Conservation (phyloP, 495 filamentous ascomycete species). For the Bryoglossum gracile region DNA sequence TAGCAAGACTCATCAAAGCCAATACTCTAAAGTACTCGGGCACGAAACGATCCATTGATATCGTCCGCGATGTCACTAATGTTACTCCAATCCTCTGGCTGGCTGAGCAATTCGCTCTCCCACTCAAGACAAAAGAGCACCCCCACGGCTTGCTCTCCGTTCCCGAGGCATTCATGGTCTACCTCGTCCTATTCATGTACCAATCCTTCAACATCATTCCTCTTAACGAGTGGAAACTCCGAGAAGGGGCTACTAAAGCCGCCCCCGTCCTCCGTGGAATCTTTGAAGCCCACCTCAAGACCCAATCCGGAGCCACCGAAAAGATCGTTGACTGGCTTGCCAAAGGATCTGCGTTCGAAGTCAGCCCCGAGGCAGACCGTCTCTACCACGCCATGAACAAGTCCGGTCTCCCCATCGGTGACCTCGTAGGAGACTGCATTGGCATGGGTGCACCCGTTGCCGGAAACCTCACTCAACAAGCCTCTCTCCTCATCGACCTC, state of each 20-base stretch:
- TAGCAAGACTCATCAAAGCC: conserved; percentile 29
- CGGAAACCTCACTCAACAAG: conserved; percentile 65
- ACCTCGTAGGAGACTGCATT: conserved; percentile 41
- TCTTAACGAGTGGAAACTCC: conserved; percentile 47
- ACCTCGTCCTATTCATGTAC: conserved; percentile 58
- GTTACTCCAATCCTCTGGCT: conserved; percentile 67
- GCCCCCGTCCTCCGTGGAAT: conserved; percentile 45
- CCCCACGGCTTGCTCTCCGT: conserved; percentile 64
- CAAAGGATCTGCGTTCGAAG: conserved; percentile 32
- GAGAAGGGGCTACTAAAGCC: conserved; percentile 54
- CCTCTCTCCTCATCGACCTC: conserved; percentile 75
- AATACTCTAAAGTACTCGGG: conserved; percentile 29
- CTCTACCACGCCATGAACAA: conserved; percentile 48
- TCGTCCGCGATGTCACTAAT: conserved; percentile 46
- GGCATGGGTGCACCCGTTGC: conserved; percentile 54
- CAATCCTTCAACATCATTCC: conserved; percentile 46
- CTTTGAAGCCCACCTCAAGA: conserved; percentile 32
- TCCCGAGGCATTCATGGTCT: conserved; percentile 66
- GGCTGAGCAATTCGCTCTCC: conserved; percentile 62
- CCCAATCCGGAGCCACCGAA: conserved; percentile 55
- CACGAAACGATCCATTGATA: conserved; percentile 30
- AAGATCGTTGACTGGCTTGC: conserved; percentile 38
- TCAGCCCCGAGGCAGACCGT: conserved; percentile 34
- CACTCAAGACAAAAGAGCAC: conserved; percentile 62
- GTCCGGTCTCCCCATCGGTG: conserved; percentile 32